Evolutionary conservation across 2,329 filamentous ascomycete genomes (phyloP), one percentile per base, ranked within the genome.

Genomic region (Aspergillus persii): DNA sequence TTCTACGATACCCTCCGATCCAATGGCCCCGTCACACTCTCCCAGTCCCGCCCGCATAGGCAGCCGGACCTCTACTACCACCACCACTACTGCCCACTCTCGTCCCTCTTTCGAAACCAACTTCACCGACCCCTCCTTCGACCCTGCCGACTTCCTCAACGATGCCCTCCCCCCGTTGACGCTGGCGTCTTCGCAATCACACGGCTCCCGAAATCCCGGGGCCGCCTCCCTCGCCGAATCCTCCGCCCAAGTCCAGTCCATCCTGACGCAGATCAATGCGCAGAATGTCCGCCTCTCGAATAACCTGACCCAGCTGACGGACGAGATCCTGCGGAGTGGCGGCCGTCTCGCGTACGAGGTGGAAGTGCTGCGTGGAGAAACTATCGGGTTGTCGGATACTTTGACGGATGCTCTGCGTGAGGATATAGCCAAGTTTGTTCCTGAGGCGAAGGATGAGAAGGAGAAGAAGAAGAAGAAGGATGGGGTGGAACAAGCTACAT

Each of bases 321-420:
- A 99, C 74, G 95, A 98, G 66, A 98, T 99, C 63, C 77, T 99
- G 62, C 86, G 95, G 58, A 93, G 91, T 69, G 91, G 93, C 29
- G 92, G 91, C 64, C 85, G 94, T 3, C 80, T 99, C 58, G 92
- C 93, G 23, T 99, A 99, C 71, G 91, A 98, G 76, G 94, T 98
- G 23, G 94, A 98, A 76, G 84, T 98, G 18, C 77, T 98, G 52
- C 86, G 92, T n/a, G 93, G 93, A 63, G 93, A 97, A 76, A 90
- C 92, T 2, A 78, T 92, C 50, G 84, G 89, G n/a, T 79, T 97
- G 39, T 87, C 88, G 0, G 93, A 97, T 71, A 84, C 89, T 2
- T 79, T 98, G 67, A 86, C 87, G 4, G 90, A 93, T 64, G 85
- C 83, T 0, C 76, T 96, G 48, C 84, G 85, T 50, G 82, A 86